A percentile compares a stretch with the other conserved stretches of the same genome.
phyloP scores from a whole-genome alignment of 2,329 filamentous ascomycete genomes.

The Albophoma yamanashiensis region DNA sequence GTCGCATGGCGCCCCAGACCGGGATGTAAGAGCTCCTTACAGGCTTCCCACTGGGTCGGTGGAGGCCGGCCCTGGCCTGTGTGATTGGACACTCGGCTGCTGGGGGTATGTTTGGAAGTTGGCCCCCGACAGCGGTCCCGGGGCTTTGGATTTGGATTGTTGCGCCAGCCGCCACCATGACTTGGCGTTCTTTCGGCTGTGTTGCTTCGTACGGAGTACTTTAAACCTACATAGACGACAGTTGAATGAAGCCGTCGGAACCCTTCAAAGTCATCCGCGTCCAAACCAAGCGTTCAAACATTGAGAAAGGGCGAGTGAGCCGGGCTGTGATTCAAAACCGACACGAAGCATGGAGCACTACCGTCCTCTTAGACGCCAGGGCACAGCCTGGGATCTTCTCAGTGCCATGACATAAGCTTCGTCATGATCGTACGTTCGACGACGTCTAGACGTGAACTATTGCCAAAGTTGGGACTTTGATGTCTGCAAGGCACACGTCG shows the following conservation, averaged over 20 bases:
- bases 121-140: slow-evolving; percentile 5
- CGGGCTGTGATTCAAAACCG: background rate
- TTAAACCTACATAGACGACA: background rate
- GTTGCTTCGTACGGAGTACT: too few relatives aligned
- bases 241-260: background rate
- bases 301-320: background rate
- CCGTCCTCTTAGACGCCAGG: background rate
- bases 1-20: slow-evolving; percentile 5
- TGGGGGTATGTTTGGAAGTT: background rate
- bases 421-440: background rate
- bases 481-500: slow-evolving; percentile 1
- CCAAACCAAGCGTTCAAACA: background rate
- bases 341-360: background rate
- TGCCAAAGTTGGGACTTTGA: background rate
- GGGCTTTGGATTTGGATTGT: slow-evolving; percentile 8
- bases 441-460: background rate
- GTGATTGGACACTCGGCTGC: background rate
- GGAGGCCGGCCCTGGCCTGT: background rate
- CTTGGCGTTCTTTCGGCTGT: background rate
- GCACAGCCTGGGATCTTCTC: background rate
- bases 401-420: background rate
- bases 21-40: background rate
- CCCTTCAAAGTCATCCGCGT: background rate
- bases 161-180: slow-evolving; percentile 1
- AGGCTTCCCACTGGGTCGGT: background rate